Evolutionary conservation across 768 basidiomycete genomes (phyloP).

Genomic region (Collybiopsis luxurians): DNA sequence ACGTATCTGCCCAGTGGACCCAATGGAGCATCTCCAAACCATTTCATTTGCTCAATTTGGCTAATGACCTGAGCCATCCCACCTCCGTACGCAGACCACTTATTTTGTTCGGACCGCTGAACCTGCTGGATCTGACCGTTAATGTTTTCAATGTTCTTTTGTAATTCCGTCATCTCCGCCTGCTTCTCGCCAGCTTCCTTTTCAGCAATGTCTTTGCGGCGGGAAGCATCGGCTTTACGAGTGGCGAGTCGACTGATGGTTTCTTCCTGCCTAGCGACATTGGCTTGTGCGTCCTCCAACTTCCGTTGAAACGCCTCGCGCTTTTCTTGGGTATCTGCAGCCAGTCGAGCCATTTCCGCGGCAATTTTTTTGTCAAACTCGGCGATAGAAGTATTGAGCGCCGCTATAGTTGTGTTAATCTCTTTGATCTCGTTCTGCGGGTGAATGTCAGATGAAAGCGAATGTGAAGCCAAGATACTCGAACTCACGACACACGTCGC

Average conservation of each 20-base stretch:
- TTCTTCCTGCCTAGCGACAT: slow-evolving; percentile 5
- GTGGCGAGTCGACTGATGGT: slow-evolving; percentile 20
- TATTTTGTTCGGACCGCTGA: slow-evolving; percentile 52
- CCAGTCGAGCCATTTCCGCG: slow-evolving; percentile 52
- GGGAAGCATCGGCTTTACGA: slow-evolving; percentile 29
- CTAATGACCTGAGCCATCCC: slow-evolving; percentile 58
- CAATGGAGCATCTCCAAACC: slow-evolving; percentile 66
- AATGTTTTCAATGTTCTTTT: slow-evolving; percentile 41
- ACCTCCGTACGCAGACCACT: slow-evolving; percentile 58
- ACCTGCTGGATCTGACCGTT: slow-evolving; percentile 50
- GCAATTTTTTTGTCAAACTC: slow-evolving; percentile 41
- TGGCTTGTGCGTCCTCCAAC: slow-evolving; percentile 42
- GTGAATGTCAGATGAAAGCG: neutral
- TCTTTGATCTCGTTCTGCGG: slow-evolving; percentile 47
- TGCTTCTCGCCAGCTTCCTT: slow-evolving; percentile 36
- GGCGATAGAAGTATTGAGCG: slow-evolving; percentile 5
- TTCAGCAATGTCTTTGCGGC: slow-evolving; percentile 27
- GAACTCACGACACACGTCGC: slow-evolving; percentile 41
- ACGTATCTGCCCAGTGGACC: slow-evolving; percentile 83
- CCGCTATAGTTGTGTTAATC: slow-evolving; percentile 38
- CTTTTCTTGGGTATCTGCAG: slow-evolving; percentile 55
- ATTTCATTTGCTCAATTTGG: slow-evolving; percentile 46
- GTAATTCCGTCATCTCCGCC: slow-evolving; percentile 24
- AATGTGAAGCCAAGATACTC: neutral
- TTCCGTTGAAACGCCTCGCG: slow-evolving; percentile 55